Base-by-base conservation (phyloP, 139 green algal genomes). In the Haematococcus sp. region DNA sequence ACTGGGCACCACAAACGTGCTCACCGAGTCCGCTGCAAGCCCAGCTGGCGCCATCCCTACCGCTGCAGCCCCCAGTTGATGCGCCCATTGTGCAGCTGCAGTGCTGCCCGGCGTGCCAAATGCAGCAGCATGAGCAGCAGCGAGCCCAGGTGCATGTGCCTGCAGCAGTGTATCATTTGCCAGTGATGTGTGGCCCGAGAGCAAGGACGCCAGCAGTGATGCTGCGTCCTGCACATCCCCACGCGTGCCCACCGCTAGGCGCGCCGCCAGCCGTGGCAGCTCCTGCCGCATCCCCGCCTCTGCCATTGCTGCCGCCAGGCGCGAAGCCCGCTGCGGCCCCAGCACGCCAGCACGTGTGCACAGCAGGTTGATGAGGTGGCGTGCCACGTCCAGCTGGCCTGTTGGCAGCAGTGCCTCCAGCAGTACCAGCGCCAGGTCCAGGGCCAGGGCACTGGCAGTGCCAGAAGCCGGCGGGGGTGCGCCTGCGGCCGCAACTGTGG, bases 381-480 rank as follows among this genome's bases (percentile, higher is more conserved):
- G 28, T 1, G 54, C 76, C 11, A 77, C 76, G 32, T 76, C 70
- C 27, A 64, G 32, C 64, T 68, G 54, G 31, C 64, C 71, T 3
- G 31, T 55, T 15, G 51, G 16, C 28, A 75, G 0, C 31, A 82
- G 56, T 4, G 60, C 70, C 20, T 65, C 52, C 33, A 75, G 1
- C 27, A 82, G 71, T 22, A 63, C 65, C 30, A 82, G 70, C 32
- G 60, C 64, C n/a, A 82, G 54, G 30, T 72, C 52, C 23, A 77
- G 35, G 0, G 55, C 71, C 31, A 58, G 19, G 16, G 55, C 16
- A 33, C 5, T 0, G 49, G 30, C n/a, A 34, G 31, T 5, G 52
- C 22, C 28, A 33, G 73, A 23, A 44, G 44, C 7, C 22, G 23
- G 25, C 13, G 28, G 33, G 5, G 11, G 35, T 0, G 33, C 40